A percentile compares a stretch with the other conserved stretches of the same genome.
Conservation (phyloP, 176 grass and related monocot genomes). For the Thinopyrum elongatum region DNA sequence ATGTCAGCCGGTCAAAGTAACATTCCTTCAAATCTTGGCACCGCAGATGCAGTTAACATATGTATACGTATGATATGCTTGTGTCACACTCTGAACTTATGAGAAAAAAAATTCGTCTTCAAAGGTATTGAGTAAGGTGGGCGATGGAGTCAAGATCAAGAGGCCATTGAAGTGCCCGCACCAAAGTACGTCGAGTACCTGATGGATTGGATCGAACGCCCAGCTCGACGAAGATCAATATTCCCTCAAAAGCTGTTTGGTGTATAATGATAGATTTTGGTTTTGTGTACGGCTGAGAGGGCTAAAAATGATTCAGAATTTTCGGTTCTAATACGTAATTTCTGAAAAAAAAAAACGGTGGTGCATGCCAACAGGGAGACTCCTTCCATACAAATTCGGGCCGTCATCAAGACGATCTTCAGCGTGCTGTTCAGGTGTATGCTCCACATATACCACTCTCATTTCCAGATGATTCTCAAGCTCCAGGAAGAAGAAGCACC, state of each 20-base stretch:
- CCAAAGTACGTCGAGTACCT: slow-evolving; percentile 93
- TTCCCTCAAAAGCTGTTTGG: slow-evolving; percentile 92
- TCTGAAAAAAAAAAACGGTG: background rate
- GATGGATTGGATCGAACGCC: slow-evolving; percentile 87
- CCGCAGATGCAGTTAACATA: background rate
- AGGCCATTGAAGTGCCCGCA: slow-evolving; percentile 84
- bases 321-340: background rate
- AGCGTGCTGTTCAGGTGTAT: slow-evolving; percentile 92
- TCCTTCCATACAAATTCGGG: slow-evolving; percentile 77
- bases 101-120: background rate
- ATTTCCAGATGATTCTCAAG: slow-evolving; percentile 78
- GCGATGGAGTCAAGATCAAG: slow-evolving; percentile 90
- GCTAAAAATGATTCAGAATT: background rate
- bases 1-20: slow-evolving; percentile 97
- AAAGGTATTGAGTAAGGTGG: slow-evolving; percentile 95
- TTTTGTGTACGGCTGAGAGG: background rate
- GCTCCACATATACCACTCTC: slow-evolving; percentile 90
- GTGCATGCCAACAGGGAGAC: slow-evolving; percentile 37
- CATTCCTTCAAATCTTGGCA: background rate
- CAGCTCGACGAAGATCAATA: slow-evolving; percentile 79
- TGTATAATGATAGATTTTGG: too few relatives aligned
- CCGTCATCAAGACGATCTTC: slow-evolving; percentile 85
- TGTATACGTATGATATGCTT: background rate
- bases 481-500: slow-evolving; percentile 91
- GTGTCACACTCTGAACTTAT: background rate